phyloP scores from a whole-genome alignment of 805 yeast species.

The Kockiozyma suomiensis region DNA sequence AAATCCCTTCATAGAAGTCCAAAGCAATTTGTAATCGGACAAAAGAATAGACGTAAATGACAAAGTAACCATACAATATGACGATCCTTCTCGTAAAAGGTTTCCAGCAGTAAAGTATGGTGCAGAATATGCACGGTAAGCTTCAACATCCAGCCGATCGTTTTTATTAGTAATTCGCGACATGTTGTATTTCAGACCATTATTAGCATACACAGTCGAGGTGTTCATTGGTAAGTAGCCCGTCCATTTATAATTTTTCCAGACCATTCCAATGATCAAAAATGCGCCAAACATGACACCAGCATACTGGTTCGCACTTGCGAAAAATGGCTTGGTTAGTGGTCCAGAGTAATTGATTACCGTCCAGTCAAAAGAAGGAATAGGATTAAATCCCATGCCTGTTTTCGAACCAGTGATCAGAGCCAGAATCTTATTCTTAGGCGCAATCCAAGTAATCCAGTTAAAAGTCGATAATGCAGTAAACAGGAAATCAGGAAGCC shows the following conservation, averaged over 20 bases:
- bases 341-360: slow-evolving; percentile 58
- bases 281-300: slow-evolving; percentile 41
- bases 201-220: slow-evolving; percentile 56
- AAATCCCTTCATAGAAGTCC: slow-evolving; percentile 42
- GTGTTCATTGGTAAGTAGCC: slow-evolving; percentile 51
- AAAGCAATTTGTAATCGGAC: slow-evolving; percentile 8
- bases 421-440: slow-evolving; percentile 52
- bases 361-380: slow-evolving; percentile 55
- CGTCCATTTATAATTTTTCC: slow-evolving; percentile 43
- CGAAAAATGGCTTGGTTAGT: slow-evolving; percentile 59
- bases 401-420: slow-evolving; percentile 57
- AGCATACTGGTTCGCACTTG: slow-evolving; percentile 47
- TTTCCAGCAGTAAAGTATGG: slow-evolving; percentile 69
- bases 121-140: slow-evolving; percentile 60
- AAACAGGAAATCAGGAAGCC: slow-evolving; percentile 69
- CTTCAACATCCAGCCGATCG: slow-evolving; percentile 50
- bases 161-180: slow-evolving; percentile 49
- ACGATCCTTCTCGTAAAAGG: slow-evolving; percentile 59
- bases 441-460: slow-evolving; percentile 50
- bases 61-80: slow-evolving; percentile 59
- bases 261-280: slow-evolving; percentile 48
- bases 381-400: slow-evolving; percentile 53
- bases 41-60: slow-evolving; percentile 48
- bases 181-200: slow-evolving; percentile 53
- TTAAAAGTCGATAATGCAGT: slow-evolving; percentile 61